These are phyloP conservation scores for Acacia concinna DNA, from an alignment of 331 rosid genomes.

Conservation along the genomic window DNA sequence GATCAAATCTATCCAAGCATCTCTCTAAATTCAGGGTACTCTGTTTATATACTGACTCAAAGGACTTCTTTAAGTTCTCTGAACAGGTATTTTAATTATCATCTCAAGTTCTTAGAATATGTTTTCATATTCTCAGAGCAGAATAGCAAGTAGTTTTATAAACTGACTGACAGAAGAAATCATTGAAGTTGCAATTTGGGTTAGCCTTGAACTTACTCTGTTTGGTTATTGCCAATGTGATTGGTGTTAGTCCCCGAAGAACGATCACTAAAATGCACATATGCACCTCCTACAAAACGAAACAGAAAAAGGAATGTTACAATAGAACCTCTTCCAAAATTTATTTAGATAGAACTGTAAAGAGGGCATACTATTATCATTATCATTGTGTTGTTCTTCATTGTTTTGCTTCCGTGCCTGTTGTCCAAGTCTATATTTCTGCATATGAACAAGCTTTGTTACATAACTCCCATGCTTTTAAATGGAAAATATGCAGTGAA, in stretches of 20 bases:
- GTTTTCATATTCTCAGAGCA: background rate
- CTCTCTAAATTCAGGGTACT: background rate
- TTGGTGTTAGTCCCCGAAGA: slow-evolving; percentile 44
- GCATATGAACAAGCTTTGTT: slow-evolving; percentile 29
- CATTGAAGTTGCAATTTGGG: background rate
- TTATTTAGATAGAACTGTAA: background rate
- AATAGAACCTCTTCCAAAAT: background rate
- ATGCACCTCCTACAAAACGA: slow-evolving; percentile 51
- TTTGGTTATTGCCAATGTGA: slow-evolving; percentile 52
- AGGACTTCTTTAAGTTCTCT: background rate
- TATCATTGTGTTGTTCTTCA: slow-evolving; percentile 55
- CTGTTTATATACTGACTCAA: background rate
- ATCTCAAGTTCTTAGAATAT: background rate
- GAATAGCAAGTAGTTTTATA: background rate
- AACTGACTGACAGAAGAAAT: background rate
- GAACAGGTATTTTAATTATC: background rate
- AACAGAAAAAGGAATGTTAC: slow-evolving; percentile 17
- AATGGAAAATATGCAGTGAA: background rate
- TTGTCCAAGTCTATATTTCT: slow-evolving; percentile 95
- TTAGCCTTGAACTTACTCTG: slow-evolving; percentile 53
- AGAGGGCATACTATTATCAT: slow-evolving; percentile 44
- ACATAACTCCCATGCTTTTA: background rate
- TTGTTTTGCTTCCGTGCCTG: slow-evolving; percentile 50
- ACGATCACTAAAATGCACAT: slow-evolving; percentile 48
- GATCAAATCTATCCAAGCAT: background rate